Evolutionary conservation across 2,329 filamentous ascomycete species (phyloP).

Genomic region (Penicillium brevicompactum): DNA sequence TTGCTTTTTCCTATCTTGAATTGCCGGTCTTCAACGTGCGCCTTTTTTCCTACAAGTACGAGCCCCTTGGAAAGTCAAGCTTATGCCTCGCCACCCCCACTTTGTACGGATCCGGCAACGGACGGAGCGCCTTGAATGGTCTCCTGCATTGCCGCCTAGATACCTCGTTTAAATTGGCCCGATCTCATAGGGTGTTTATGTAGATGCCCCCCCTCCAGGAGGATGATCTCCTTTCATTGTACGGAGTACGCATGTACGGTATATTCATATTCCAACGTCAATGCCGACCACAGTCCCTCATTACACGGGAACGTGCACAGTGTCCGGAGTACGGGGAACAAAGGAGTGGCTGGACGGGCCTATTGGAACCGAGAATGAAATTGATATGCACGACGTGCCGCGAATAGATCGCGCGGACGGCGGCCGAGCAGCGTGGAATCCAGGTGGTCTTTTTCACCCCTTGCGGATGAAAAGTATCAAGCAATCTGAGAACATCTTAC

Average conservation of each 20-base stretch:
- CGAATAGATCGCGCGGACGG: not conserved
- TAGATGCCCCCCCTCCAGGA: not conserved
- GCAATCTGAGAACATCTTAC: not conserved
- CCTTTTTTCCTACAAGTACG: not conserved
- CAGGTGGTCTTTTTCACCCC: not conserved
- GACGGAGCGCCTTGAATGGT: not conserved
- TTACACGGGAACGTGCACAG: not conserved
- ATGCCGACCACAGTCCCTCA: not conserved
- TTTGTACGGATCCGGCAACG: constrained; percentile 1
- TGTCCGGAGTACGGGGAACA: not conserved
- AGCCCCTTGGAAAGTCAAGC: not conserved
- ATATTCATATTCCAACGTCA: constrained; percentile 4
- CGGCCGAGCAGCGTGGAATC: not conserved
- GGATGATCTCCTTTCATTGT: not conserved
- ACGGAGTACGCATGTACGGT: not conserved
- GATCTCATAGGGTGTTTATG: not conserved
- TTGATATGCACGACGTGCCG: not conserved
- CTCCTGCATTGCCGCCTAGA: not conserved
- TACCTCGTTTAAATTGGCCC: not conserved
- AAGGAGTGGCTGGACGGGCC: not conserved
- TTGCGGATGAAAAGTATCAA: not conserved
- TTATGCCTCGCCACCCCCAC: constrained; percentile 15
- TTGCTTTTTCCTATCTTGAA: constrained; percentile 1
- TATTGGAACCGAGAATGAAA: not conserved
- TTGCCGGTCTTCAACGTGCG: not conserved